phyloP scores from a whole-genome alignment of 306 rosid species.

The Dalbergia oliveri region DNA sequence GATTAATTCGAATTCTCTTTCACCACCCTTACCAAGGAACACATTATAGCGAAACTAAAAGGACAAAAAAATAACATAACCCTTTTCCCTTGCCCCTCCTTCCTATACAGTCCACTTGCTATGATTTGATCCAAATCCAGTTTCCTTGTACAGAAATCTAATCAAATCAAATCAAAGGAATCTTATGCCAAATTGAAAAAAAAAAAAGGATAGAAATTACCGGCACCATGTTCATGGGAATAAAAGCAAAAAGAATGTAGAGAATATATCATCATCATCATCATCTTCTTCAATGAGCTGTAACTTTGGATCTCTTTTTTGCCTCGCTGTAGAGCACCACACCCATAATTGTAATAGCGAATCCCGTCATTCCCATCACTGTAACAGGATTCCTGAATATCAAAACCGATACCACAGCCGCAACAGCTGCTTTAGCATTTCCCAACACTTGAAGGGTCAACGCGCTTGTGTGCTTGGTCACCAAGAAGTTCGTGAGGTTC shows the following conservation, averaged over 20 bases:
- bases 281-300: neutral
- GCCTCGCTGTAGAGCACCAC: neutral
- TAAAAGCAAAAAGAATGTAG: neutral
- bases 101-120: slow-evolving; percentile 50
- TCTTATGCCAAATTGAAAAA: slow-evolving; percentile 7
- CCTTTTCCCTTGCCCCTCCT: slow-evolving; percentile 2
- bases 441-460: slow-evolving; percentile 92
- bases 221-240: slow-evolving; percentile 18
- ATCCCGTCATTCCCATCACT: slow-evolving; percentile 85
- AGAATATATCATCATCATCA: neutral
- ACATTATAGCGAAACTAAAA: slow-evolving; percentile 11
- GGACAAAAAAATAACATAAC: slow-evolving; percentile 11
- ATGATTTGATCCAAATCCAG: slow-evolving; percentile 37
- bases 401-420: slow-evolving; percentile 92
- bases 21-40: no score
- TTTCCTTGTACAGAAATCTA: neutral
- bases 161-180: slow-evolving; percentile 40
- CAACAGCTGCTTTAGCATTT: slow-evolving; percentile 91
- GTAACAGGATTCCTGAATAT: slow-evolving; percentile 90
- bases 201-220: neutral
- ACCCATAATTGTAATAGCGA: slow-evolving; percentile 41
- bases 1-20: no score
- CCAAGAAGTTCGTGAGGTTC: slow-evolving; percentile 57
- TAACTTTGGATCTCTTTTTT: neutral
- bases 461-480: slow-evolving; percentile 95